Percentiles rank a stretch among this genome's conserved stretches.
Conservation (phyloP, 345 rosid genomes). For the Corchorus capsularis region DNA sequence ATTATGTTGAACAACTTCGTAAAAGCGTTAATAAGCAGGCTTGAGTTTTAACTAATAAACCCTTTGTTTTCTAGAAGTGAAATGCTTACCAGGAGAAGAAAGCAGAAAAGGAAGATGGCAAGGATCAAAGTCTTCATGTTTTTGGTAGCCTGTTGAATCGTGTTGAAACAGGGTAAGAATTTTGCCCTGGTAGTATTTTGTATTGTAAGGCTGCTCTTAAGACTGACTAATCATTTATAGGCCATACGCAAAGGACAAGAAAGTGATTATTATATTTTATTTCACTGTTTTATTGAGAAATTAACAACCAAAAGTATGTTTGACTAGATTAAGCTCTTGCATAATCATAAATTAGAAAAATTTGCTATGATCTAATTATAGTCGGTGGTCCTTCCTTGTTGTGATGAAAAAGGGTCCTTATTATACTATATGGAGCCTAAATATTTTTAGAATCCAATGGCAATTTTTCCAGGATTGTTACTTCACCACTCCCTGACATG, state of each 20-base stretch:
- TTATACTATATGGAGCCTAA: not conserved
- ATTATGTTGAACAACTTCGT: too few species aligned
- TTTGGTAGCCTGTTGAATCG: not conserved
- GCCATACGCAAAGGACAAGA: not conserved
- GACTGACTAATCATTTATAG: constrained; percentile 6
- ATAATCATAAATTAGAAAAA: not conserved
- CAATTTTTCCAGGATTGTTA: not conserved
- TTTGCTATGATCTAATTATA: not conserved
- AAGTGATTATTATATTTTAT: not conserved
- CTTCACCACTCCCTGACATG: not conserved
- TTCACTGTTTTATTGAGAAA: not conserved
- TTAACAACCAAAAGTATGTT: not conserved
- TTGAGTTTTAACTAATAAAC: too few species aligned
- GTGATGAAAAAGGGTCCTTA: not conserved
- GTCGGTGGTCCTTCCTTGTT: not conserved
- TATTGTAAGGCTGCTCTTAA: not conserved
- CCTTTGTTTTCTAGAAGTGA: not conserved
- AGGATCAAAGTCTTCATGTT: constrained; percentile 10
- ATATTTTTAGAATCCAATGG: constrained; percentile 1
- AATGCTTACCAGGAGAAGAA: constrained; percentile 14
- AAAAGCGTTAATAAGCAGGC: too few species aligned
- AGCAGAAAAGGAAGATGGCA: constrained; percentile 4
- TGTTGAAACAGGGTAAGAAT: constrained; percentile 7
- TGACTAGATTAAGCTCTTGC: not conserved
- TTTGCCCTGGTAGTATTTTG: not conserved